Base-by-base conservation (phyloP, 1,284 basidiomycete species). In the Cryptococcus sp. region DNA sequence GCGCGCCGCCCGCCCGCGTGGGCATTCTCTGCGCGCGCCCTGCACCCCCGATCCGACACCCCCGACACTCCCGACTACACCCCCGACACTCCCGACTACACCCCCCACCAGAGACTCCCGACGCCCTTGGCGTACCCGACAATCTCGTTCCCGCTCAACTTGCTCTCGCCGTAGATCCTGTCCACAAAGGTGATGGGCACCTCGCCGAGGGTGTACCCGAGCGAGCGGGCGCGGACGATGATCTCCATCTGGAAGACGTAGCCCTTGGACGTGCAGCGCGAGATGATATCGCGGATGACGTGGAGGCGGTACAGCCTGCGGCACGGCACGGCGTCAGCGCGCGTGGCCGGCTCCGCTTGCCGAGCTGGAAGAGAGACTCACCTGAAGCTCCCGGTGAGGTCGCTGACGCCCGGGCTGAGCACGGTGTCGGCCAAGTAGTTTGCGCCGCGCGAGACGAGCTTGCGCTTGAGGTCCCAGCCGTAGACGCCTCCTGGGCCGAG, bases 201-300 rank as follows among this genome's bases (percentile, higher is more conserved):
- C 74, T 95, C 91, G 12, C 89, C 91, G 1, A 95, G 84, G 5
- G 82, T 83, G 77, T 91, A 94, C 7, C 89, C 90, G 50, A 88
- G 78, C 1, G 87, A 83, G 46, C 86, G 82, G 2, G 91, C 91
- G 4, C 91, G 84, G 24, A 92, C 91, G 82, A 94, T 91, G 84
- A 94, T 94, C 76, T 95, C 91, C 91, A 95, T 95, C 79, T 95
- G 91, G 80, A 95, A 94, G 15, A 95, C 91, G 69, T 94, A 95
- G 2, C 91, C 91, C 64, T 89, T 88, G 16, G 88, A 91, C 60
- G 87, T 83, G 8, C 88, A 91, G 62, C 87, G 81, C 5, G 85
- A 82, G 67, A 95, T 94, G 67, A 95, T 87, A 64, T 88, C 85
- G 51, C 82, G 82, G 56, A 95, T 80, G 5, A 89, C 90, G 1